Percentiles rank a stretch among this genome's conserved stretches.
These are phyloP conservation scores for Solanum habrochaites DNA, from an alignment of 257 asterid species.

Conservation along the genomic window DNA sequence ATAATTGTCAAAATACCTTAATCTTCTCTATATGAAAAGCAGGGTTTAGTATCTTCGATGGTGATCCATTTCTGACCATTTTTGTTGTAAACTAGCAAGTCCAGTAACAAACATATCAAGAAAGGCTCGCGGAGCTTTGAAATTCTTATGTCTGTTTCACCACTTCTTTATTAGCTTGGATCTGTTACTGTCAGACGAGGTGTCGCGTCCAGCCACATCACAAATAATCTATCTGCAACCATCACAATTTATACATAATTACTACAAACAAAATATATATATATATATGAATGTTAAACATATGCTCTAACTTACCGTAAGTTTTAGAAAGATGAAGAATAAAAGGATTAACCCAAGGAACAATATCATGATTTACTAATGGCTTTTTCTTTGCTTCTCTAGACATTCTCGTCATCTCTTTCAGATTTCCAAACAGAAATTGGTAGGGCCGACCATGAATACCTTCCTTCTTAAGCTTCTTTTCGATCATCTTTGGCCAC, in stretches of 20 bases:
- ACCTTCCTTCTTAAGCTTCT: slow-evolving; percentile 1
- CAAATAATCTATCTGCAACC: background rate
- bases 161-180: slow-evolving; percentile 2
- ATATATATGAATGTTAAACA: background rate
- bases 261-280: background rate
- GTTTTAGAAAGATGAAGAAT: slow-evolving; percentile 6
- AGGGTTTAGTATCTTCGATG: slow-evolving; percentile 15
- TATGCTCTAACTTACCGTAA: background rate
- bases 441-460: slow-evolving; percentile 8
- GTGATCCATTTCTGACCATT: slow-evolving; percentile 14
- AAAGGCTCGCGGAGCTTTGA: too few relatives aligned
- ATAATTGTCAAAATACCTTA: background rate
- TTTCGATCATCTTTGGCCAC: slow-evolving; percentile 16
- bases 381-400: slow-evolving; percentile 9
- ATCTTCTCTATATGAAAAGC: slow-evolving; percentile 26
- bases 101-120: slow-evolving; percentile 13
- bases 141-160: slow-evolving; percentile 5
- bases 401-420: background rate
- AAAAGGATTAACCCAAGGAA: slow-evolving; percentile 6
- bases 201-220: background rate
- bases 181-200: slow-evolving; percentile 9
- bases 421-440: slow-evolving; percentile 8
- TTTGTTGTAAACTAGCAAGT: slow-evolving; percentile 11
- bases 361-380: slow-evolving; percentile 6
- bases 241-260: background rate